Percentiles rank a stretch among this genome's conserved stretches.
Conservation (phyloP, 768 basidiomycete genomes). For the Rhizopogon sp. region DNA sequence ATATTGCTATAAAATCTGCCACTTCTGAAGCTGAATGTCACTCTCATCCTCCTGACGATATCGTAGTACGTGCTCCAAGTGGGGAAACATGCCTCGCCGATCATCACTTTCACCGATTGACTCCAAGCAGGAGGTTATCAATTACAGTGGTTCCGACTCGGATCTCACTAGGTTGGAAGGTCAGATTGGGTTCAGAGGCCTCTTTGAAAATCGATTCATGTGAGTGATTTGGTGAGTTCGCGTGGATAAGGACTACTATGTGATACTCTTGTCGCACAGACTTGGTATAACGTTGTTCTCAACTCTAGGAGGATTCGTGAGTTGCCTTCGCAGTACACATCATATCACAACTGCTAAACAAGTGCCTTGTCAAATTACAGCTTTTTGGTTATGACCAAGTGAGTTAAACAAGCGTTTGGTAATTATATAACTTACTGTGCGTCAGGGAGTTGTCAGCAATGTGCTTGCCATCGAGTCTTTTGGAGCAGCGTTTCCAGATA, state of each 20-base stretch:
- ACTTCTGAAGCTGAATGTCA: neutral
- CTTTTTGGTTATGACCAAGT: slow-evolving; percentile 30
- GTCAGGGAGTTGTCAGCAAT: slow-evolving; percentile 25
- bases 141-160: slow-evolving; percentile 1
- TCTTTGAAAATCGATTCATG: slow-evolving; percentile 25
- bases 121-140: neutral
- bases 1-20: neutral
- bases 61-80: neutral
- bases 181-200: slow-evolving; percentile 17
- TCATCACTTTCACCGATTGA: neutral
- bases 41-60: neutral
- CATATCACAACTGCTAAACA: too few relatives aligned
- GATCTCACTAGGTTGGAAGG: slow-evolving; percentile 15
- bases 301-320: slow-evolving; percentile 26
- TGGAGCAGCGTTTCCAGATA: slow-evolving; percentile 26
- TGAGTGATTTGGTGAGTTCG: slow-evolving; percentile 7
- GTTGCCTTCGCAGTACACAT: slow-evolving; percentile 4
- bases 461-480: slow-evolving; percentile 30
- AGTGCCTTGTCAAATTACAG: slow-evolving; percentile 6
- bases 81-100: neutral
- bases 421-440: neutral
- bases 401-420: neutral
- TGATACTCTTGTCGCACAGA: slow-evolving; percentile 8
- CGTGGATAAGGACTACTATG: neutral
- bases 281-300: slow-evolving; percentile 28